These are phyloP conservation scores for Globisporangium sylvaticum DNA, from an alignment of 352 stramenopile genomes.

Conservation along the genomic window DNA sequence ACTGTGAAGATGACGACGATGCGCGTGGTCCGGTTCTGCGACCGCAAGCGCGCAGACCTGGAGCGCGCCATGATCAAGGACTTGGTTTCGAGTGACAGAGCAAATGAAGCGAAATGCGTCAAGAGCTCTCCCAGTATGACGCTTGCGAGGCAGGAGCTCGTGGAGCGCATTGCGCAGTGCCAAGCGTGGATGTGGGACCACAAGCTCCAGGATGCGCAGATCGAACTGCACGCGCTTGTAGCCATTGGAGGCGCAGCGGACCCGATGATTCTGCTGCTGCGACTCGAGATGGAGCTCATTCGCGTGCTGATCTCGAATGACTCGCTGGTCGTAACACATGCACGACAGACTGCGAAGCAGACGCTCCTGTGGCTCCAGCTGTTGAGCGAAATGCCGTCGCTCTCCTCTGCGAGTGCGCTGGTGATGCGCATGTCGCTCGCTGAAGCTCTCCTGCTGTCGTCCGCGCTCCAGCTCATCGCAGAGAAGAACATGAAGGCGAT, in stretches of 20 bases:
- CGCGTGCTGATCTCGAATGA: constrained; percentile 42
- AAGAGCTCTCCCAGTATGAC: background rate
- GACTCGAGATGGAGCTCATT: constrained; percentile 27
- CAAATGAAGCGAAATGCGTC: background rate
- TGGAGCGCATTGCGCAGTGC: constrained; percentile 18
- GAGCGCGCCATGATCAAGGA: constrained; percentile 32
- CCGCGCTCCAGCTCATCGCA: constrained; percentile 23
- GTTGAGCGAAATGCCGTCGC: constrained; percentile 25
- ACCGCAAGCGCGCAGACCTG: constrained; percentile 31
- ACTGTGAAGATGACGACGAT: background rate
- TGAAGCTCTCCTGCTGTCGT: constrained; percentile 28
- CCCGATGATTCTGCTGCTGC: constrained; percentile 22
- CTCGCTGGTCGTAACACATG: constrained; percentile 20
- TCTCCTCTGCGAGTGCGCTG: constrained; percentile 26
- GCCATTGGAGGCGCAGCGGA: constrained; percentile 14
- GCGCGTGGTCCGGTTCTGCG: constrained; percentile 20
- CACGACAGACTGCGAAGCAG: constrained; percentile 18
- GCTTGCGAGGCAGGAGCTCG: background rate
- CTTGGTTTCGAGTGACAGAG: background rate
- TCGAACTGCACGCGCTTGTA: constrained; percentile 8
- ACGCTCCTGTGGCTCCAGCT: constrained; percentile 26
- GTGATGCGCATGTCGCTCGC: constrained; percentile 22
- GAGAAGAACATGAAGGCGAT: constrained; percentile 28
- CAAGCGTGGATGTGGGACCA: constrained; percentile 31
- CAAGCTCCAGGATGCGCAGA: constrained; percentile 19